phyloP scores from a whole-genome alignment of 1,139 yeast genomes.

The Pichia sp. region DNA sequence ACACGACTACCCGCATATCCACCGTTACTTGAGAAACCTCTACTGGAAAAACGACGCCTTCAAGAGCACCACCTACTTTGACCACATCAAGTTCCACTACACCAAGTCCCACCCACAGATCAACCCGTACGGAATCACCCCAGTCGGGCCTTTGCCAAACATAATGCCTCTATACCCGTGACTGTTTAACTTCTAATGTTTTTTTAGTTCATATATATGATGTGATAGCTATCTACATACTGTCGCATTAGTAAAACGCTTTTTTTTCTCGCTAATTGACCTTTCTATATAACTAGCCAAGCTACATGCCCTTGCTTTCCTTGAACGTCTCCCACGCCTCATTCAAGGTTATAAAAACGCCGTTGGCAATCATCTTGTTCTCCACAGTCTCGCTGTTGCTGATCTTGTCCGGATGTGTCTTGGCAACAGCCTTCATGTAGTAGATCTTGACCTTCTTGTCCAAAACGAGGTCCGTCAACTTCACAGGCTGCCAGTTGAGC shows the following conservation, averaged over 20 bases:
- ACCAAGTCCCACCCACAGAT: conserved; percentile 75
- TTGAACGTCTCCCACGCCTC: conserved; percentile 91
- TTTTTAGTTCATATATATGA: not conserved
- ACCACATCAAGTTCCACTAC: conserved; percentile 86
- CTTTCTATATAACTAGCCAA: not conserved
- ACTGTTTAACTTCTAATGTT: not conserved
- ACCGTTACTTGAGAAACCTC: conserved; percentile 75
- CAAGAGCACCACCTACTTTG: conserved; percentile 75
- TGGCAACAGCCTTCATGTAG: conserved; percentile 90
- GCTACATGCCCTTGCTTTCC: conserved; percentile 3
- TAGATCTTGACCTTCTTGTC: conserved; percentile 86
- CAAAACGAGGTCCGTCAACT: conserved; percentile 71
- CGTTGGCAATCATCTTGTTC: conserved; percentile 78
- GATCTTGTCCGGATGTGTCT: conserved; percentile 92
- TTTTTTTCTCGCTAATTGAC: not conserved
- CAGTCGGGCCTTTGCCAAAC: conserved; percentile 83
- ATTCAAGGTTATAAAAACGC: conserved; percentile 77
- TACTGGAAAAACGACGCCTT: conserved; percentile 79
- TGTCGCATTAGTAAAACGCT: not conserved
- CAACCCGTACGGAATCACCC: conserved; percentile 81
- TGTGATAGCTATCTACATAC: no score
- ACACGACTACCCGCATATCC: conserved; percentile 70
- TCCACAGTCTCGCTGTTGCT: conserved; percentile 54
- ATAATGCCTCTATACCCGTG: conserved; percentile 41
- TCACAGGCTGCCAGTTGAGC: conserved; percentile 58